These are phyloP conservation scores for Lactarius trivialis DNA, from an alignment of 768 basidiomycete genomes.

Conservation along the genomic window DNA sequence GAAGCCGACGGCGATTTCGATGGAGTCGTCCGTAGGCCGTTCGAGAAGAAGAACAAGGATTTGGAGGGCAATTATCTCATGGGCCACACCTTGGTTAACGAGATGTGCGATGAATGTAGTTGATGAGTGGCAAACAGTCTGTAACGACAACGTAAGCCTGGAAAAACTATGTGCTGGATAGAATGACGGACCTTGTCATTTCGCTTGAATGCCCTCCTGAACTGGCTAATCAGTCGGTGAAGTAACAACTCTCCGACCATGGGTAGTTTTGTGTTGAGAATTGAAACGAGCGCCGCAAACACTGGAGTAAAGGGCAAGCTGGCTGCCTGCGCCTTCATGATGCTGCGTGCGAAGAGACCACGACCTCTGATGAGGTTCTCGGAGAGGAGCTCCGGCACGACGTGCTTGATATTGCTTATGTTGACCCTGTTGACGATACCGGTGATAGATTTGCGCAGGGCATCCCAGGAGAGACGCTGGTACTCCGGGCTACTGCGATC, in stretches of 20 bases:
- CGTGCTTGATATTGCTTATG: slow-evolving; percentile 89
- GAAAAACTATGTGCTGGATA: neutral
- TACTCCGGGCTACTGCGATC: slow-evolving; percentile 87
- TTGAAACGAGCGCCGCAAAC: slow-evolving; percentile 88
- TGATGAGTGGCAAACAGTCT: slow-evolving; percentile 92
- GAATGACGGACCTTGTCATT: slow-evolving; percentile 80
- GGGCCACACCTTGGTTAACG: slow-evolving; percentile 70
- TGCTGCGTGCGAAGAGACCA: slow-evolving; percentile 85
- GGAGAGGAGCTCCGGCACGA: slow-evolving; percentile 83
- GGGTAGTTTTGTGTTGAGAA: slow-evolving; percentile 96
- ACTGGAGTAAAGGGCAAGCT: slow-evolving; percentile 98
- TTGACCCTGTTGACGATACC: slow-evolving; percentile 99
- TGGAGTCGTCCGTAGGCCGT: slow-evolving; percentile 93
- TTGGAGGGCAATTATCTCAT: slow-evolving; percentile 91
- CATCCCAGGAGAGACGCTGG: slow-evolving; percentile 96
- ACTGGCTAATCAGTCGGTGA: slow-evolving; percentile 88
- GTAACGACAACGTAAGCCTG: slow-evolving; percentile 7
- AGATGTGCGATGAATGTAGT: slow-evolving; percentile 71
- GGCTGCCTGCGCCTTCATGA: slow-evolving; percentile 97
- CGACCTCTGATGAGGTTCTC: slow-evolving; percentile 94
- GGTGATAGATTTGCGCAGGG: slow-evolving; percentile 92
- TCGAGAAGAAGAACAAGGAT: slow-evolving; percentile 94
- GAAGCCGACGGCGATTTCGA: slow-evolving; percentile 97
- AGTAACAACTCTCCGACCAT: slow-evolving; percentile 92
- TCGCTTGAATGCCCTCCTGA: slow-evolving; percentile 88